Conservation (phyloP, 352 stramenopile genomes). For the Nothophytophthora sp. region DNA sequence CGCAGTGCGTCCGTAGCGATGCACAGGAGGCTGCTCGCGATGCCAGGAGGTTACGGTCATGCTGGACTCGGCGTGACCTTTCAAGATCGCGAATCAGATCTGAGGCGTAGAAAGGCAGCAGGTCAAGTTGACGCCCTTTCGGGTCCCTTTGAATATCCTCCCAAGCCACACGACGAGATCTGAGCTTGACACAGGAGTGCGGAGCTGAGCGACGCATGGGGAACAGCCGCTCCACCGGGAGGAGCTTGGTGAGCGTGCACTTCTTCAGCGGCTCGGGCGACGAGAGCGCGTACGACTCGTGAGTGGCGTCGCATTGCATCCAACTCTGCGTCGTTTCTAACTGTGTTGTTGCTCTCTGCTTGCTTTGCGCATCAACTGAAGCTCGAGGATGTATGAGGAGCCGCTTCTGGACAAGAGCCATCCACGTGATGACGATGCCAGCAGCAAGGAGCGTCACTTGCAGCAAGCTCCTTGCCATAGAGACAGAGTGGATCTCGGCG, state of each 20-base stretch:
- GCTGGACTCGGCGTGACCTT: constrained; percentile 4
- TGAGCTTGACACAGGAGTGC: not conserved
- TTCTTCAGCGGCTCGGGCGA: constrained; percentile 22
- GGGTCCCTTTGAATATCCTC: not conserved
- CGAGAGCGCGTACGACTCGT: constrained; percentile 22
- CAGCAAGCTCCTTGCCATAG: constrained; percentile 12
- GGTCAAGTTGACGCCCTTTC: not conserved
- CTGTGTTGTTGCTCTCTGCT: not conserved
- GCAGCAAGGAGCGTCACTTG: constrained; percentile 14
- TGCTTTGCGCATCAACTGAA: constrained; percentile 8
- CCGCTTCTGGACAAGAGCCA: constrained; percentile 43
- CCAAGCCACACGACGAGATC: not conserved
- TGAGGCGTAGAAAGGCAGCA: not conserved
- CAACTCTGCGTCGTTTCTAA: not conserved
- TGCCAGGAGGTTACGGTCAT: not conserved
- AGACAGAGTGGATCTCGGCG: constrained; percentile 24
- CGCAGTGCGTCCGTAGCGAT: too few species aligned
- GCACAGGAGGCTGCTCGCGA: not conserved
- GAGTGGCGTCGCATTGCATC: too few species aligned
- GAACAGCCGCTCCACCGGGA: constrained; percentile 36
- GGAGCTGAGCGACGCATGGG: constrained; percentile 25
- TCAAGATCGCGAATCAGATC: not conserved
- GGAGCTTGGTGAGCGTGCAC: constrained; percentile 32
- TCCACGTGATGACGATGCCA: constrained; percentile 3
- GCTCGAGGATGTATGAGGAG: constrained; percentile 48